These are phyloP conservation scores for Funneliformis caledonium DNA, from an alignment of 371 early-diverging fungal species.

Conservation along the genomic window DNA sequence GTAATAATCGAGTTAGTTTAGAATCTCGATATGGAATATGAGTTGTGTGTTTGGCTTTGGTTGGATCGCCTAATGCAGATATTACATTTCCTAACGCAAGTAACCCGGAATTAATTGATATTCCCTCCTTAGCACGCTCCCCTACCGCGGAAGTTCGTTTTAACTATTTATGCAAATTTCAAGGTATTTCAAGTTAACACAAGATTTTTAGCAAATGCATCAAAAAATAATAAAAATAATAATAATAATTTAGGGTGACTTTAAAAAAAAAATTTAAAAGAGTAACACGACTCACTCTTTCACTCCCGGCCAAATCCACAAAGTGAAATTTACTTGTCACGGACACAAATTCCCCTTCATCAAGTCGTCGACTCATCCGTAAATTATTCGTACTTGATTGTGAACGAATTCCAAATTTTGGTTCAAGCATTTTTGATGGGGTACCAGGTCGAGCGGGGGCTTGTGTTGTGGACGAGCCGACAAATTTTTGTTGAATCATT, in stretches of 20 bases:
- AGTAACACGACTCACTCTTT: conserved; percentile 65
- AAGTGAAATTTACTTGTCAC: conserved; percentile 88
- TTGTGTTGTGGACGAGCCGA: conserved; percentile 44
- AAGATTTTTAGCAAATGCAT: too few relatives aligned
- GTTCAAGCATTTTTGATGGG: conserved; percentile 21
- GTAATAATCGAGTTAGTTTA: conserved; percentile 96
- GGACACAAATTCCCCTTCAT: conserved; percentile 57
- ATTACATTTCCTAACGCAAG: conserved; percentile 99
- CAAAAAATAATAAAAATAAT: too few relatives aligned
- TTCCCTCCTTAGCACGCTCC: conserved; percentile 96
- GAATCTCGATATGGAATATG: conserved; percentile 98
- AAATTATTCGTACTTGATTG: conserved; percentile 4
- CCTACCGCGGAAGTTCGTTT: conserved; percentile 96
- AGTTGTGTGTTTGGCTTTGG: conserved; percentile 55
- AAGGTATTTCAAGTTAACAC: too few relatives aligned
- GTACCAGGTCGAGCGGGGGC: neutral
- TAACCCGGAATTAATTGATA: conserved; percentile 97
- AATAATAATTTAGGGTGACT: too few relatives aligned
- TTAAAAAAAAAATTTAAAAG: neutral
- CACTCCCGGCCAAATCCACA: conserved; percentile 99
- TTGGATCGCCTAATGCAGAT: conserved; percentile 92
- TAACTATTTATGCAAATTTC: conserved; percentile 49
- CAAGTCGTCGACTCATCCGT: conserved; percentile 36
- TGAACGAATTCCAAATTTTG: conserved; percentile 36
- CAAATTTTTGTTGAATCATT: conserved; percentile 71